Base-by-base conservation (phyloP, 306 rosid species). In the Cucurbita pepo region DNA sequence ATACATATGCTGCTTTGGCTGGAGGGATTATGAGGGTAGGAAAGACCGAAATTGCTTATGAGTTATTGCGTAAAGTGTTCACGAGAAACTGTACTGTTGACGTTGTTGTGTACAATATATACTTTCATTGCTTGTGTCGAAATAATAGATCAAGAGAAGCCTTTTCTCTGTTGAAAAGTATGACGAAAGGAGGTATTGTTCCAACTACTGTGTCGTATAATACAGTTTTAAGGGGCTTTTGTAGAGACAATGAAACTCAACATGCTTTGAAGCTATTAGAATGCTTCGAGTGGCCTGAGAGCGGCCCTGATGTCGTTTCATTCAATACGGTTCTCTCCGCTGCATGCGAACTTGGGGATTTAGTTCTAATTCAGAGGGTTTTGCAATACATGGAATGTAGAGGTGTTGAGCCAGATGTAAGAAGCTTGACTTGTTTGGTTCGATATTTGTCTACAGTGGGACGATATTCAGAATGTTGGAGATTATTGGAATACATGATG, bases 1-100 rank as follows among this genome's bases (percentile, higher is more conserved):
- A 81, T 64, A 81, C 85, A 25, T 79, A 75, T 79, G 76, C 88
- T 79, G 82, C 88, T 76, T 75, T 84, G 82, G 78, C 73, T 54
- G 85, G 85, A 50, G 83, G 83, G 61, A 58, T 79, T 16, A 59
- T 84, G 51, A 84, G 79, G 75, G 65, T 48, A 55, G 82, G 83
- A 22, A 72, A 79, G 55, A 59, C 69, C 12, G 51, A 67, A 55
- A 34, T 50, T 65, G 83, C 83, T 71, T 62, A 36, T 22, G 48
- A 77, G 57, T 54, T 82, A 58, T 67, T 82, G 71, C 71, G 40
- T 41, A 47, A 72, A 71, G 72, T 75, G 34, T 71, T 81, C 69
- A 65, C 79, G 25, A 75, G 71, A 36, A 79, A 83, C 38, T 74
- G 54, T 61, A 19, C 52, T 38, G 74, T 75, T 57, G 88, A 84